These are phyloP conservation scores for Ophiostoma fasciatum DNA, from an alignment of 2,329 filamentous ascomycete species.

Conservation along the genomic window DNA sequence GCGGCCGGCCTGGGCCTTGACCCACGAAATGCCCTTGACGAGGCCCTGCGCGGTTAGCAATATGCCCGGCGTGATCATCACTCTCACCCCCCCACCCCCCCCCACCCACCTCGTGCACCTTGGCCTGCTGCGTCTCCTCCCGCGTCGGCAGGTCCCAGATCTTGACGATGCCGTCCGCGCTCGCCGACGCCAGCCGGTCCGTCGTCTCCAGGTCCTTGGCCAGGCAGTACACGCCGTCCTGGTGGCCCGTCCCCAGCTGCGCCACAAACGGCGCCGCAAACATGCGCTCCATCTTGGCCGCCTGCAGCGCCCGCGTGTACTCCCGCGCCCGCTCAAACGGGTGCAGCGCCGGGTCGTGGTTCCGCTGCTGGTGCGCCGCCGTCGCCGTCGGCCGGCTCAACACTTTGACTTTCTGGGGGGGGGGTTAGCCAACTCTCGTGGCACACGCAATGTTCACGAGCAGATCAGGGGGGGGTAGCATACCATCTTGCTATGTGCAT, in stretches of 20 bases:
- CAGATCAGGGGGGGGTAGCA: too few species aligned
- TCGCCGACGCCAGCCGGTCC: slow-evolving; percentile 65
- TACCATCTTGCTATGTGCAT: too few species aligned
- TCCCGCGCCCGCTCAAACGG: slow-evolving; percentile 85
- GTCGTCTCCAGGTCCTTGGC: slow-evolving; percentile 66
- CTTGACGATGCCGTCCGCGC: slow-evolving; percentile 87
- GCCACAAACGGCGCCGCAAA: slow-evolving; percentile 57
- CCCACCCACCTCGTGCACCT: slow-evolving; percentile 54
- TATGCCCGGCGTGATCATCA: too few species aligned
- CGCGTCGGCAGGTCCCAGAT: slow-evolving; percentile 45
- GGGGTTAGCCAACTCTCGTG: too few species aligned
- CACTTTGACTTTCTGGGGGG: slow-evolving; percentile 12
- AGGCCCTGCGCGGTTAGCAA: slow-evolving; percentile 40
- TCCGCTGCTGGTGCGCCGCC: slow-evolving; percentile 12
- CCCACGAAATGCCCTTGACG: slow-evolving; percentile 86
- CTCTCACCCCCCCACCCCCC: too few species aligned
- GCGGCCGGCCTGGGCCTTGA: slow-evolving; percentile 43
- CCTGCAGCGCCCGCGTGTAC: slow-evolving; percentile 57
- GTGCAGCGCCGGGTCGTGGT: slow-evolving; percentile 60
- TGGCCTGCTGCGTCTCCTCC: slow-evolving; percentile 57
- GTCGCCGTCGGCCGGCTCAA: slow-evolving; percentile 9
- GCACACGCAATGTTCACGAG: too few species aligned
- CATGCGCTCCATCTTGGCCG: slow-evolving; percentile 87
- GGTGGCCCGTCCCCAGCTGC: slow-evolving; percentile 78
- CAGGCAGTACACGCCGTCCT: slow-evolving; percentile 76